These are phyloP conservation scores for Jackrogersella multiformis DNA, from an alignment of 495 filamentous ascomycete genomes.

Conservation along the genomic window DNA sequence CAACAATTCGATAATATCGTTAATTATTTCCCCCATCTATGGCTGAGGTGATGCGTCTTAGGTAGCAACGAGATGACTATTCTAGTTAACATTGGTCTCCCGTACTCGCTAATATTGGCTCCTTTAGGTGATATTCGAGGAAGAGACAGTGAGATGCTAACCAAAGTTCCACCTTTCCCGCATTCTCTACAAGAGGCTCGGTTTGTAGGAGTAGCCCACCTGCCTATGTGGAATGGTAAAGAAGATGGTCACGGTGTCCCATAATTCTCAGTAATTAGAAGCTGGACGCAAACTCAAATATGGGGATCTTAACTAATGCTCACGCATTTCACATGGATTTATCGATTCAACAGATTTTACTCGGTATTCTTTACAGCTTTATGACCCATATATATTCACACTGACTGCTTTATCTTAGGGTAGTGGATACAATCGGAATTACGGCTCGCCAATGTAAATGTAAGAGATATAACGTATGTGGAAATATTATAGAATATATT, in stretches of 20 bases:
- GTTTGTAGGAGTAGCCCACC: neutral
- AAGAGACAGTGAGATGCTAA: neutral
- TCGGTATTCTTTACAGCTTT: neutral
- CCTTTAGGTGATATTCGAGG: neutral
- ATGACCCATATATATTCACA: neutral
- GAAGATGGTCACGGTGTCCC: no score
- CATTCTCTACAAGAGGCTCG: neutral
- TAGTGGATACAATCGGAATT: neutral
- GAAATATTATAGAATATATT: neutral
- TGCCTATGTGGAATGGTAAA: no score
- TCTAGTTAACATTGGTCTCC: neutral
- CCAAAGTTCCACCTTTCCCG: neutral
- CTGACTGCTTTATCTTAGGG: neutral
- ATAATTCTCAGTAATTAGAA: neutral
- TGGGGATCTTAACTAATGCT: neutral
- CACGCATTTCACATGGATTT: neutral
- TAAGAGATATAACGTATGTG: neutral
- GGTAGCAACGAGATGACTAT: neutral
- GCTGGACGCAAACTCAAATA: neutral
- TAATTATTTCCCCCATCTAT: neutral
- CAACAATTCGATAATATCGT: neutral
- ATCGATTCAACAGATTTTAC: neutral
- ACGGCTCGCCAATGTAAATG: neutral
- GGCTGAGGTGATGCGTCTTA: conserved; percentile 1
- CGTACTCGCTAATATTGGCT: neutral